These are phyloP conservation scores for Pouteria glomerata DNA, from an alignment of 148 eudicot species.

Conservation along the genomic window DNA sequence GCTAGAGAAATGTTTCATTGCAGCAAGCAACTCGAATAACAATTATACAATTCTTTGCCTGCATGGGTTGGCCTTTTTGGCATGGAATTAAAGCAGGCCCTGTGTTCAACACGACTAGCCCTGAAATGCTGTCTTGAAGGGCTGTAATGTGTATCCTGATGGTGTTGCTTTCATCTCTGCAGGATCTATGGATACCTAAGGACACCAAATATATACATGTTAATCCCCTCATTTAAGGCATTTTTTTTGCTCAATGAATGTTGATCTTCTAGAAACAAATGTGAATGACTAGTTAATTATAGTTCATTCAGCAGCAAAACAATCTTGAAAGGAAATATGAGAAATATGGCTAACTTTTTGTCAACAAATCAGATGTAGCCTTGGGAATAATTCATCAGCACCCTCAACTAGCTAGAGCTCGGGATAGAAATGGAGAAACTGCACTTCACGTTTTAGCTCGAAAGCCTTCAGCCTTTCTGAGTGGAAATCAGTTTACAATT, in stretches of 20 bases:
- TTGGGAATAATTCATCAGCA: background rate
- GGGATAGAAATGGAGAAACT: slow-evolving; percentile 11
- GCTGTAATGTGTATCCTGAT: background rate
- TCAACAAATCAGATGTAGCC: slow-evolving; percentile 6
- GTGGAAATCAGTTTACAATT: slow-evolving; percentile 2
- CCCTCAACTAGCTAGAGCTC: slow-evolving; percentile 3
- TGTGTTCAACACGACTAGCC: too few species aligned
- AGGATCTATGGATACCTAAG: background rate
- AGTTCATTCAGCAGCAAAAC: background rate
- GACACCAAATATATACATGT: background rate
- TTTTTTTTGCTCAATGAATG: background rate
- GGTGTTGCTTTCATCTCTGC: background rate
- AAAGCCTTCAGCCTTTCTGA: slow-evolving; percentile 9
- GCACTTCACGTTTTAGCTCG: slow-evolving; percentile 14
- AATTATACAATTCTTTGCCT: too few species aligned
- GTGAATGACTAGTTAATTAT: background rate
- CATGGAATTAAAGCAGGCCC: too few species aligned
- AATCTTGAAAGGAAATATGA: background rate
- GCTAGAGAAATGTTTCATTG: too few species aligned
- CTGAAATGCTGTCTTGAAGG: too few species aligned
- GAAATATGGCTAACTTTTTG: background rate
- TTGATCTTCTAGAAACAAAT: background rate
- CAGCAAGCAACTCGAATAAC: too few species aligned
- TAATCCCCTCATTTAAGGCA: background rate
- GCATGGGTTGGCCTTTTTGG: too few species aligned